phyloP scores from a whole-genome alignment of 2,329 filamentous ascomycete genomes.

The Grosmannia serpens region DNA sequence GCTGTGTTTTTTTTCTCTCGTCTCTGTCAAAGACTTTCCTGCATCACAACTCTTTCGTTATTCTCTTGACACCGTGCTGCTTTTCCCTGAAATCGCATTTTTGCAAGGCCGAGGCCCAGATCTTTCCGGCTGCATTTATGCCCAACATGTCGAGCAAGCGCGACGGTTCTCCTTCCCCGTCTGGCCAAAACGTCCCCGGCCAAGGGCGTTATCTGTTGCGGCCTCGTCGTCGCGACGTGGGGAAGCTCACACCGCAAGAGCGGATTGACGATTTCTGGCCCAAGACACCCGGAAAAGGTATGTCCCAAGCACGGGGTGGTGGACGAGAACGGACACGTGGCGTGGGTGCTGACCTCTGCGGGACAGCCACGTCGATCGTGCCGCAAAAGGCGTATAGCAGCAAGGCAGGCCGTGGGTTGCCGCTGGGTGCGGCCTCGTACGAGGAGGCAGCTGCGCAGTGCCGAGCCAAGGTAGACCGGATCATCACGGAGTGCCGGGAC shows the following conservation, averaged over 20 bases:
- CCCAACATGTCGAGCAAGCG: not conserved
- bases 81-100: too few relatives aligned
- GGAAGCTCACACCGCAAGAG: conserved; percentile 33
- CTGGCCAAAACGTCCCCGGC: not conserved
- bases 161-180: not conserved
- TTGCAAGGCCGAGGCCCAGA: not conserved
- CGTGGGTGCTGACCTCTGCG: not conserved
- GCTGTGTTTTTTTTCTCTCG: not conserved
- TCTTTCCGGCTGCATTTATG: not conserved
- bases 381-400: conserved; percentile 56
- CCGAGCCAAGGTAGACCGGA: conserved; percentile 49
- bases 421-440: conserved; percentile 52
- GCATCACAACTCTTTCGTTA: not conserved
- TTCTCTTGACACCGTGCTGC: not conserved
- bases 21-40: not conserved
- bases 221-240: not conserved
- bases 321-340: not conserved
- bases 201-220: not conserved
- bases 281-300: conserved; percentile 59
- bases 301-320: not conserved
- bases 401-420: conserved; percentile 41
- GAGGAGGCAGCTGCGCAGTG: conserved; percentile 62
- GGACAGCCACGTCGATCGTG: conserved; percentile 53
- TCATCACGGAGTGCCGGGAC: conserved; percentile 54
- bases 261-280: conserved; percentile 63